These are phyloP conservation scores for Paramecium sonneborni DNA, from an alignment of 73 alveolate genomes.

Conservation along the genomic window DNA sequence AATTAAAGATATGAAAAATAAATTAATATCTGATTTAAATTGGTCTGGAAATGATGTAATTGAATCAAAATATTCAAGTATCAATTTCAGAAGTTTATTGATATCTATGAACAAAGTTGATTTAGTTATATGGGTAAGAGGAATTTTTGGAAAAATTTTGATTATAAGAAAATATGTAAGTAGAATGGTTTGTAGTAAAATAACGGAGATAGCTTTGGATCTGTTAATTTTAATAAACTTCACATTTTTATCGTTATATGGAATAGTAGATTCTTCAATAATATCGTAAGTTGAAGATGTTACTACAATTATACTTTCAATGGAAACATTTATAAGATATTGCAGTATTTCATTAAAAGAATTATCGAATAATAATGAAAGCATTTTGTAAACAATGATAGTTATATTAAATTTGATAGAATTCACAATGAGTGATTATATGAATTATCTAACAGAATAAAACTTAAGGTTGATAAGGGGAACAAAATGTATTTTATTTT, in stretches of 20 bases:
- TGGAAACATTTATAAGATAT: neutral
- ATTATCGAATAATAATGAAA: neutral
- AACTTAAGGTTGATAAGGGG: constrained; percentile 6
- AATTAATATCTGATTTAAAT: neutral
- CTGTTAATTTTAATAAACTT: neutral
- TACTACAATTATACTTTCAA: neutral
- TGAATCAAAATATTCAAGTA: neutral
- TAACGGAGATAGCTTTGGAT: neutral
- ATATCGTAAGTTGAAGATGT: constrained; percentile 6
- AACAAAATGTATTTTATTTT: constrained; percentile 12
- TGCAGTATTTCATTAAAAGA: neutral
- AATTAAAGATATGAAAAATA: neutral
- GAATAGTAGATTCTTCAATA: neutral
- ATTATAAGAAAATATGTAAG: neutral
- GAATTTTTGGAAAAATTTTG: neutral
- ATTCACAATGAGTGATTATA: neutral
- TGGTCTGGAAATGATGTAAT: constrained; percentile 44
- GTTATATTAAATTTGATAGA: constrained; percentile 21
- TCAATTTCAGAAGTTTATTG: neutral
- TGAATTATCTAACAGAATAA: neutral
- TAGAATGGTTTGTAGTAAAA: neutral
- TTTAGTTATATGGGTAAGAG: neutral
- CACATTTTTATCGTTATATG: neutral
- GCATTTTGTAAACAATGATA: neutral
- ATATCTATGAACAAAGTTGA: neutral